phyloP scores from a whole-genome alignment of 2,329 filamentous ascomycete species.

The Trichoderma guizhouense region DNA sequence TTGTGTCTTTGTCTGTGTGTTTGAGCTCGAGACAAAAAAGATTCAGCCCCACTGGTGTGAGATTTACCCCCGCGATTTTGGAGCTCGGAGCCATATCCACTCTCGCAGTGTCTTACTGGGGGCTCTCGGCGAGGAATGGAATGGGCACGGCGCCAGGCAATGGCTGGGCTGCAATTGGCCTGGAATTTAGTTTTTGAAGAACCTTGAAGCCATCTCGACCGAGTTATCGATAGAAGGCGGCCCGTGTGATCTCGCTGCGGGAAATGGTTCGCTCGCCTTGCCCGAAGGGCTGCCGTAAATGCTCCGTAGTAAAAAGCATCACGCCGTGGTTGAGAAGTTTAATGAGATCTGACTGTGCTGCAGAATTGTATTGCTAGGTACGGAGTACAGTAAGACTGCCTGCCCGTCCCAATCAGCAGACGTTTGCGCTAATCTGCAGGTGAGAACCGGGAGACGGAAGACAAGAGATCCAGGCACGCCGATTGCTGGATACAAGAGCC shows the following conservation, averaged over 20 bases:
- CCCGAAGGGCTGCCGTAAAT: not conserved
- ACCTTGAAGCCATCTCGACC: not conserved
- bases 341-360: slow-evolving; percentile 12
- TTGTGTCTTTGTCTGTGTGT: not conserved
- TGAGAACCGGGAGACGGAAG: not conserved
- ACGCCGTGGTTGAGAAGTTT: not conserved
- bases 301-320: not conserved
- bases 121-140: slow-evolving; percentile 2
- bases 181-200: not conserved
- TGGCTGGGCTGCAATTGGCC: not conserved
- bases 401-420: not conserved
- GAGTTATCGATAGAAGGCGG: not conserved
- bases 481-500: not conserved
- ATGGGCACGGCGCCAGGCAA: not conserved
- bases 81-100: not conserved
- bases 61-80: slow-evolving; percentile 9
- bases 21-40: not conserved
- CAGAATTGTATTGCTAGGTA: not conserved
- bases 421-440: not conserved
- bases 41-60: slow-evolving; percentile 6
- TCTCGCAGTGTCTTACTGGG: not conserved
- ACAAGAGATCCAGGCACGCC: not conserved
- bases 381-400: not conserved
- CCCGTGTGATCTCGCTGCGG: slow-evolving; percentile 5
- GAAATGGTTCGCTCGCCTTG: not conserved